These are phyloP conservation scores for Przewalskia tangutica DNA, from an alignment of 257 asterid species.

Conservation along the genomic window DNA sequence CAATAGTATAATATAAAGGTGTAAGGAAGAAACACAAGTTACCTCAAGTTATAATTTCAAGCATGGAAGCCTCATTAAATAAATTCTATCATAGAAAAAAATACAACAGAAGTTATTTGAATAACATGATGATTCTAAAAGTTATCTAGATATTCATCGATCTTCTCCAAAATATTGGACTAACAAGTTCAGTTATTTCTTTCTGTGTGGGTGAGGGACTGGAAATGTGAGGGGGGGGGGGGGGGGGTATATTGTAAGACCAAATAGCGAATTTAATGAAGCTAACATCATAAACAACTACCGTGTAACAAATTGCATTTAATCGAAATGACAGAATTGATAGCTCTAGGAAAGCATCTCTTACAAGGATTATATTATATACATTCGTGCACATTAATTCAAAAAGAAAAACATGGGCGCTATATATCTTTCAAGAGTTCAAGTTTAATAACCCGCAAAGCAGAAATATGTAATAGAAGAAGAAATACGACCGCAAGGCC, in stretches of 20 bases:
- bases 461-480: too few species aligned
- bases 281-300: conserved; percentile 19
- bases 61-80: neutral
- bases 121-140: neutral
- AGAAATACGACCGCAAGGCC: too few species aligned
- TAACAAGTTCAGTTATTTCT: neutral
- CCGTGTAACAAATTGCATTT: conserved; percentile 22
- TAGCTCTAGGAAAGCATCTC: neutral
- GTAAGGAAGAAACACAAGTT: neutral
- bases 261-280: neutral
- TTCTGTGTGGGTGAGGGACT: neutral
- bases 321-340: conserved; percentile 8
- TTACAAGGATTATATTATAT: neutral
- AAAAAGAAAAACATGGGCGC: neutral
- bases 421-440: neutral
- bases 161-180: neutral
- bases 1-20: neutral
- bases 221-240: neutral
- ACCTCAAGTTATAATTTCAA: neutral
- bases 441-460: too few species aligned
- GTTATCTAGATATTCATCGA: neutral
- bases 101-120: neutral
- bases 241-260: neutral
- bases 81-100: neutral
- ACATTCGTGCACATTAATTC: neutral